Conservation (phyloP, 2,329 filamentous ascomycete genomes). For the Colletotrichum ledebouriae region DNA sequence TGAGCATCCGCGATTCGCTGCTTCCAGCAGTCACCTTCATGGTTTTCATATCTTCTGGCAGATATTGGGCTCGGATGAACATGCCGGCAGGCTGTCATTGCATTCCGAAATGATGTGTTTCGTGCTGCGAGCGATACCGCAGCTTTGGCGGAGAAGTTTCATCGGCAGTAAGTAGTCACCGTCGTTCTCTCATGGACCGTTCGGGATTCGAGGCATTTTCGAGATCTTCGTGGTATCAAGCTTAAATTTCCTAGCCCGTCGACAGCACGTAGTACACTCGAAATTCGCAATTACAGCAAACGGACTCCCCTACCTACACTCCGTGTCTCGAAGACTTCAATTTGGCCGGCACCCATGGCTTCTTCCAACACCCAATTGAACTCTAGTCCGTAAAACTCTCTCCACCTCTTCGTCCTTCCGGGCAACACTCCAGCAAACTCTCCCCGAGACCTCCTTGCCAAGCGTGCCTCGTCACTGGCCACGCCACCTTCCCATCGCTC, state of each 20-base stretch:
- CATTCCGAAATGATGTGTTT: constrained; percentile 10
- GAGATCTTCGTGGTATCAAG: constrained; percentile 16
- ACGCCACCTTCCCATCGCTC: constrained; percentile 80
- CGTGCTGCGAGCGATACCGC: constrained; percentile 13
- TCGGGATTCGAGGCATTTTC: constrained; percentile 6
- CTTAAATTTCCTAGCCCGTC: constrained; percentile 15
- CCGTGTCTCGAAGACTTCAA: constrained; percentile 82
- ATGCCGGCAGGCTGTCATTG: constrained; percentile 12
- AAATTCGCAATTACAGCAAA: constrained; percentile 50
- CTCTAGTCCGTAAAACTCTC: constrained; percentile 74
- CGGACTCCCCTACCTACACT: constrained; percentile 79
- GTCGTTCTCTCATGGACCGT: not conserved
- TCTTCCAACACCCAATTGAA: constrained; percentile 81
- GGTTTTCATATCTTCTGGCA: not conserved
- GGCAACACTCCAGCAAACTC: constrained; percentile 70
- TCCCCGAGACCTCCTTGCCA: constrained; percentile 65
- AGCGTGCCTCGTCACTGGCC: constrained; percentile 58
- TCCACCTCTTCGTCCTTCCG: constrained; percentile 77
- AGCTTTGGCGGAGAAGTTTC: constrained; percentile 16
- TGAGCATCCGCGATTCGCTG: not conserved
- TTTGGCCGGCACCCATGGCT: constrained; percentile 76
- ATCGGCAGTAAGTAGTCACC: constrained; percentile 1
- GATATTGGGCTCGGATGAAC: constrained; percentile 14
- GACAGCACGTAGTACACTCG: not conserved
- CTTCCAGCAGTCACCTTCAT: not conserved